Evolutionary conservation across 768 basidiomycete genomes (phyloP), one percentile per base, ranked within the genome.

Genomic region (Boletus rufocinnamomeus): DNA sequence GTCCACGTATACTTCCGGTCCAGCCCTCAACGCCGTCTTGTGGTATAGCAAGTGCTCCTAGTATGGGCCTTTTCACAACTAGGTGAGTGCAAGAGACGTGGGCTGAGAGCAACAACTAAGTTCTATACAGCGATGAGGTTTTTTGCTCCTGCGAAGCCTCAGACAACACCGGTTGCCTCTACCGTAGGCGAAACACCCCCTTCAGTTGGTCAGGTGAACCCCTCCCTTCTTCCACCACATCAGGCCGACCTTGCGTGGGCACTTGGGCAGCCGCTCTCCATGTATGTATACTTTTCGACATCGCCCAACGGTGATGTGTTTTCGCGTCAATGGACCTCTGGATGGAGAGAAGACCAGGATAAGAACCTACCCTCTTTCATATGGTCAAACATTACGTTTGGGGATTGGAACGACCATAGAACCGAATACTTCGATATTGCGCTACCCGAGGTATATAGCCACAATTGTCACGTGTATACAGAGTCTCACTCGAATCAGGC

Each of bases 301-400:
- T 84, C 84, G 2, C 85, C 84, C 2, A 76, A 70, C 6, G 82
- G 79, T 8, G 83, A 87, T 63, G 79, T 86, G 9, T 89, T 89
- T 74, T 75, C 79, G 14, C 74, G 74, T 37, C 78, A 79, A 54
- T 80, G 79, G 81, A 80, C 79, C n/a, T 76, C 79, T 2, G 77
- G 73, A 37, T 81, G 78, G 72, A 72, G 77, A 44, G 76, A 78
- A 52, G 75, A 82, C 50, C 74, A 76, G 38, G 82, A 80, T 46
- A 80, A 77, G 56, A 73, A 69, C 27, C 74, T 93, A 38, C 90
- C 90, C 7, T 79, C 80, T 59, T 86, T 92, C 60, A 78, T 86
- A 21, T 94, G 92, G 92, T 74, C 84, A 34, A 86, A 91, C 65
- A 82, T 94, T 48, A 85, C 83, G 0, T 91, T 86, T 57, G 92